phyloP scores from a whole-genome alignment of 2,329 filamentous ascomycete genomes.

The Byssoonygena ceratinophila region DNA sequence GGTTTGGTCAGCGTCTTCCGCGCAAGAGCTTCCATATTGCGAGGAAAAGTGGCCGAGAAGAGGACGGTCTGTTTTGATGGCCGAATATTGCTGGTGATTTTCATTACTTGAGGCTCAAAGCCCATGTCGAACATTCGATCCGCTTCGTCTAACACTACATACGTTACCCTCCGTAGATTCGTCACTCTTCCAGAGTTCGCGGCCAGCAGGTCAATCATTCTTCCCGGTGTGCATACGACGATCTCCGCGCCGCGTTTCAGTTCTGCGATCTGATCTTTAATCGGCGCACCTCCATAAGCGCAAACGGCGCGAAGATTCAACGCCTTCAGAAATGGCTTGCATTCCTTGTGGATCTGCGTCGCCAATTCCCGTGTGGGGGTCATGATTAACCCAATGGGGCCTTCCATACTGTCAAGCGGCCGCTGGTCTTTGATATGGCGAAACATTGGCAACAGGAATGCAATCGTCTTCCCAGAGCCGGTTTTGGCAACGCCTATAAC shows the following conservation, averaged over 20 bases:
- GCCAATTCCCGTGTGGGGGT: constrained; percentile 90
- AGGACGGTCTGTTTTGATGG: constrained; percentile 88
- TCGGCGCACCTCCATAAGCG: constrained; percentile 87
- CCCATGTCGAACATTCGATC: constrained; percentile 99
- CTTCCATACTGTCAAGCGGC: constrained; percentile 70
- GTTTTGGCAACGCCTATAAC: constrained; percentile 96
- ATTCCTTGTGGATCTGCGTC: constrained; percentile 86
- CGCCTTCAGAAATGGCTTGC: constrained; percentile 84
- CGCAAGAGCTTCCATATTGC: constrained; percentile 80
- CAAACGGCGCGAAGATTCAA: constrained; percentile 78
- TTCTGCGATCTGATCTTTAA: constrained; percentile 95
- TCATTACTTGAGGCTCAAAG: constrained; percentile 96
- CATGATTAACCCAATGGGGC: constrained; percentile 79
- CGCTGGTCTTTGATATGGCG: constrained; percentile 92
- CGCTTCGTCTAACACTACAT: constrained; percentile 91
- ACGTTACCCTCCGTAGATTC: constrained; percentile 78
- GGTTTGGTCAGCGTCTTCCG: constrained; percentile 78
- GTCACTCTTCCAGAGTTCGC: constrained; percentile 92
- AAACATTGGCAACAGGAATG: constrained; percentile 93
- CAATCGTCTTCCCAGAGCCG: constrained; percentile 92
- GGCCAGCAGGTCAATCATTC: constrained; percentile 88
- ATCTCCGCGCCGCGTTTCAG: constrained; percentile 92
- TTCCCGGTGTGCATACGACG: constrained; percentile 86
- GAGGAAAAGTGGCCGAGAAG: constrained; percentile 93
- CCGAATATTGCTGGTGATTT: constrained; percentile 82